Conservation (phyloP, 768 basidiomycete species). For the Phaeotremella fagi region DNA sequence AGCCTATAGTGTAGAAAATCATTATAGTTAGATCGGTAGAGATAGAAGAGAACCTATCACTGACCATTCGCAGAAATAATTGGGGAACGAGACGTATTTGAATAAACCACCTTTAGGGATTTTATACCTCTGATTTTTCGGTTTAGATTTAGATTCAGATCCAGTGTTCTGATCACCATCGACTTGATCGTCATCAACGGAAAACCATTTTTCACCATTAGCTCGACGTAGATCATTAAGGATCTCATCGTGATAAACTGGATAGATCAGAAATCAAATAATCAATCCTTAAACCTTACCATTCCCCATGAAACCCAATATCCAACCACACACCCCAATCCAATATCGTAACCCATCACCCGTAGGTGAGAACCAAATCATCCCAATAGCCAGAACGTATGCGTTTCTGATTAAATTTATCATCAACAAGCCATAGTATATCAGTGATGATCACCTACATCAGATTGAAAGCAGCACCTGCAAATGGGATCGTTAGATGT, state of each 20-base stretch:
- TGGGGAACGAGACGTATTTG: constrained; percentile 76
- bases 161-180: too few species aligned
- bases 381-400: constrained; percentile 25
- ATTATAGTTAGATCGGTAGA: not conserved
- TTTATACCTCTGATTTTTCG: constrained; percentile 46
- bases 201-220: constrained; percentile 13
- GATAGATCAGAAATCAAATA: not conserved
- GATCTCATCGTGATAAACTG: constrained; percentile 78
- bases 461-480: constrained; percentile 62
- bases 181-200: too few species aligned
- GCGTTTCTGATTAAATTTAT: constrained; percentile 19
- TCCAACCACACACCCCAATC: constrained; percentile 64
- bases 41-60: constrained; percentile 5
- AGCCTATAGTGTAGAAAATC: constrained; percentile 49
- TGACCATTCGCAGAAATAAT: constrained; percentile 84
- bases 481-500: constrained; percentile 62
- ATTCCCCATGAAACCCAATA: constrained; percentile 69
- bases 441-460: constrained; percentile 60
- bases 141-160: constrained; percentile 37
- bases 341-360: constrained; percentile 53
- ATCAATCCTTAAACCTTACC: constrained; percentile 31
- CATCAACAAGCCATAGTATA: not conserved
- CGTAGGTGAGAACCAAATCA: constrained; percentile 28
- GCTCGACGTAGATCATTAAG: constrained; percentile 69
- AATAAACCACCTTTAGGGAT: constrained; percentile 72